Base-by-base conservation (phyloP, 306 rosid genomes). In the Rubus idaeus region DNA sequence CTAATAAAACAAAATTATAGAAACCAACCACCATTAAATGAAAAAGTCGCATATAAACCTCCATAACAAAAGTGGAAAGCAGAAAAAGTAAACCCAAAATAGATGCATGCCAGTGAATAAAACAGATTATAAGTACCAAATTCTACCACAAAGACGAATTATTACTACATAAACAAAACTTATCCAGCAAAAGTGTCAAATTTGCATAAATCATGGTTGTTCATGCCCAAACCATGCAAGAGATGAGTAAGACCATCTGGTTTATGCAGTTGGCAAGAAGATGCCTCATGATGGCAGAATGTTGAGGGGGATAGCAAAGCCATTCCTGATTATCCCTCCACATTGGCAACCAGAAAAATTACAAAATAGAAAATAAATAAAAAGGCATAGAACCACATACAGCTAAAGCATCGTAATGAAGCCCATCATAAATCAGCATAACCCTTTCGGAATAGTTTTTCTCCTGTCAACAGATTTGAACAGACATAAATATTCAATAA, bases 401-500 rank as follows among this genome's bases (percentile, higher is more conserved):
- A 58, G 90, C 98, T 83, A 96, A 84, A 73, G 99, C 96, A 80
- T 96, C 99, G 1, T 96, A 96, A 79, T 96, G 99, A 70, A 96
- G 93, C 50, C 99, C 99, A 78, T 96, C 98, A 74, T 96, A 92
- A 61, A 96, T 82, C 84, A 92, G 89, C 90, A 96, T 82, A 76
- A 88, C 93, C 77, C 99, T 87, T 84, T 92, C 97, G 0, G 94
- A 91, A 65, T 89, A 96, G 44, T 63, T 83, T 41, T 68, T 81
- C 64, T 79, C 99, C 99, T 91, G 96, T 84, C 81, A 84, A 81
- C 80, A 58, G 23, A 85, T 57, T 57, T 50, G 73, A 74, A 73
- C 9, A 41, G 30, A 10, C 23, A 3, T 39, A 67, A 77, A 74
- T 14, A 42, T 73, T 84, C 79, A 75, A 89, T 44, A 60, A 70